A percentile compares a stretch with the other conserved stretches of the same genome.
phyloP scores from a whole-genome alignment of 2,329 filamentous ascomycete species.

The Fusarium coicis region DNA sequence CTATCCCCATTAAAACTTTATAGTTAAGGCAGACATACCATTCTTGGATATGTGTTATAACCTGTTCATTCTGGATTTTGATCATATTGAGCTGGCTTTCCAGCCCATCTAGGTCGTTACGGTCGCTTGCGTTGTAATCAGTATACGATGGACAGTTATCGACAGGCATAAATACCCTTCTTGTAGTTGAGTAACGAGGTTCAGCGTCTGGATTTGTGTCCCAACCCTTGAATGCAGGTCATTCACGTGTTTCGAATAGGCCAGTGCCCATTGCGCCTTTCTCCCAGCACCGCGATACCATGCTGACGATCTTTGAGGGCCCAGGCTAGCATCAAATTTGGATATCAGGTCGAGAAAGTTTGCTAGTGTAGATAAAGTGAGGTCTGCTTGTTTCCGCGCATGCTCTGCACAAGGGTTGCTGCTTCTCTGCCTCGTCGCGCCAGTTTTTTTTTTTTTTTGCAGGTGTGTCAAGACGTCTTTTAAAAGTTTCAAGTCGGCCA shows the following conservation, averaged over 20 bases:
- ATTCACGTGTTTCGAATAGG: neutral
- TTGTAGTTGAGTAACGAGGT: neutral
- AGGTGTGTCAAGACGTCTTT: neutral
- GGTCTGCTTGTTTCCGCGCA: neutral
- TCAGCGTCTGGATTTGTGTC: neutral
- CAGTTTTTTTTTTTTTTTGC: neutral
- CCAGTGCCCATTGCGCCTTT: neutral
- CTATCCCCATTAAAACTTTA: rapidly evolving
- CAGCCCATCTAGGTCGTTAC: neutral
- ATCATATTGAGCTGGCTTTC: neutral
- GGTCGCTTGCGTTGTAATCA: neutral
- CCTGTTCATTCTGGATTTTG: neutral
- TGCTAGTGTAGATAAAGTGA: neutral
- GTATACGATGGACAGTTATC: neutral
- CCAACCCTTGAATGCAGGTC: neutral
- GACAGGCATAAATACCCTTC: neutral
- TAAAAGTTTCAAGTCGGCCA: neutral
- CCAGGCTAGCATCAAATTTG: neutral
- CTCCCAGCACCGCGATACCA: neutral
- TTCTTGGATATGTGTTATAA: neutral
- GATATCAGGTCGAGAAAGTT: neutral
- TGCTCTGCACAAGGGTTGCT: neutral
- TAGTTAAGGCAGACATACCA: neutral
- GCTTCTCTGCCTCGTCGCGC: neutral
- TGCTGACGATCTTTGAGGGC: neutral